Base-by-base conservation (phyloP, 108 stramenopile species). In the Pseudonitzschia pungens region DNA sequence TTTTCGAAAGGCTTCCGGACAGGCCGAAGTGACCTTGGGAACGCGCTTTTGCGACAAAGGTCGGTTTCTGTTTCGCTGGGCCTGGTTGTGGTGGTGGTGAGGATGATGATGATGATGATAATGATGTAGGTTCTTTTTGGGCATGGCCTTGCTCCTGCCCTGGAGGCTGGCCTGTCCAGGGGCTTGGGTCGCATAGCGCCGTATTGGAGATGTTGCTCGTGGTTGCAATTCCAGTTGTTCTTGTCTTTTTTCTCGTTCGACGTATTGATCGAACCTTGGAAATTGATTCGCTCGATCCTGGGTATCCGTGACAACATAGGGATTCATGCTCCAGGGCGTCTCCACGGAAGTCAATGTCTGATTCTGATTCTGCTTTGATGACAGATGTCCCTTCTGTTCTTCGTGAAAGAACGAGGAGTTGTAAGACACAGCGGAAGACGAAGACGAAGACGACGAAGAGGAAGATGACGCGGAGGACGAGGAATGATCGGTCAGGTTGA, bases 1-100 rank as follows among this genome's bases (percentile, higher is more conserved):
- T 8, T 45, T 65, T 65, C 24, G 22, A 41, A 65, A 65, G 2
- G 64, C n/a, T 7, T 16, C 50, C 40, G 43, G 64, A 26, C 12
- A 36, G 36, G 64, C 64, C n/a, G 43, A 18, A 0, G 64, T 65
- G 24, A 65, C 64, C 40, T 41, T 8, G 6, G 64, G 64, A 65
- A 65, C 0, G 0, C 22, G 20, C 32, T 22, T 28, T 58, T 1
- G 24, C 2, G 57, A 59, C 10, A 14, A 51, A 0, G n/a, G 21
- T 59, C 26, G 21, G 20, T 18, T 14, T 59, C 24, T 0, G 14
- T 16, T n/a, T 22, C n/a, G n/a, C 20, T 28, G 26, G 60, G 9
- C 21, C 28, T 62, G 21, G 60, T 24, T 18, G n/a, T 68, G 27
- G 60, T 62, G 10, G 60, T 62, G 6, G 60, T 62, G n/a, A n/a